Evolutionary conservation across 2,329 filamentous ascomycete genomes (phyloP), one percentile per base, ranked within the genome.

Genomic region (Ophiostoma pallidulum): DNA sequence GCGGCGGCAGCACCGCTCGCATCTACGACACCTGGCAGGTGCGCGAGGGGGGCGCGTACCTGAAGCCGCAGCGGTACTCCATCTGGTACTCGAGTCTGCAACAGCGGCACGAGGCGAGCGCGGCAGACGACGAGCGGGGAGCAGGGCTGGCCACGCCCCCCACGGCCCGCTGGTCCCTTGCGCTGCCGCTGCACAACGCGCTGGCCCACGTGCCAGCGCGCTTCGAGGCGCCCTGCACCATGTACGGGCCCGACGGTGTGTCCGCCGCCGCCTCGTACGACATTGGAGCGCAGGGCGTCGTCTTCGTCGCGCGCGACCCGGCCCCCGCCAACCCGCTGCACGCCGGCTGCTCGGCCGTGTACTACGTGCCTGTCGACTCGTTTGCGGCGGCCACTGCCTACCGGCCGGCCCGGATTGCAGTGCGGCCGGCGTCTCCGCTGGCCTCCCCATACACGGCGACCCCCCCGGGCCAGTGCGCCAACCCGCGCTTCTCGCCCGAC

Each of bases 1-100:
- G 35, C 35, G 16, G 8, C 56, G 59, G 60, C 22, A 61, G 48
- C 38, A 38, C 59, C 1, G 65, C 57, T 4, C 60, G 58, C 26
- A 57, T 67, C 9, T 66, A 64, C 48, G 63, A 67, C 47, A 59
- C 54, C 1, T 60, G 58, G 43, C 56, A 58, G 12, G 56, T 67
- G 7, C 59, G 60, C 41, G 49, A 58, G 62, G 63, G 60, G 61
- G 59, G 64, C 46, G 47, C 56, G 1, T 62, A 63, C 29, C 55
- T 55, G 20, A 59, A 58, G 19, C 54, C 58, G 8, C 56, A 63
- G 33, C 60, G 56, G 18, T 60, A 64, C 45, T 53, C 58, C 4
- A 60, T 71, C 22, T 70, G 66, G 62, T 69, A 68, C 55, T 63
- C 60, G 9, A 59, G 55, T 10, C 55, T 70, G 26, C n/a, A n/a